Evolutionary conservation across 768 basidiomycete genomes (phyloP), one percentile per base, ranked within the genome.

Genomic region (Podaxis sp.): DNA sequence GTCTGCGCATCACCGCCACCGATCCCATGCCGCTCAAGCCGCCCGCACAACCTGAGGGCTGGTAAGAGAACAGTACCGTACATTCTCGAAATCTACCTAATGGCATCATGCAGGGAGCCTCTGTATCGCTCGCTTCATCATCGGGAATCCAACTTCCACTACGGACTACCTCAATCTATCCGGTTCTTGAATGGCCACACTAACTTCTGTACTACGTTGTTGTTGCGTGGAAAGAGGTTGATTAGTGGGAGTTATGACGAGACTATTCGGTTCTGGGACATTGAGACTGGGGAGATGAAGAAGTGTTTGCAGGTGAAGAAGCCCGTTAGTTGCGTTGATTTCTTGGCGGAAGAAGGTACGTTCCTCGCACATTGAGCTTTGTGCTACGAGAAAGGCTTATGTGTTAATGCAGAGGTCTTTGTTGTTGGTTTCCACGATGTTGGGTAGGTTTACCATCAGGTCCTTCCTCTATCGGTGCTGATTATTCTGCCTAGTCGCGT

Each of bases 361-460:
- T 73, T 11, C 2, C 11, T 49, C 33, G 33, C 9, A 33, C 25
- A 33, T 37, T 59, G 19, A 7, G 22, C 22, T 36, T 19, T 43
- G 25, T 54, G 1, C 17, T 25, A 51, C 63, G 17, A 17, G 50
- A 2, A 50, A 36, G 52, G 37, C 43, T 63, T 38, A 58, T 62
- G 27, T 19, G 13, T 55, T 29, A 17, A 25, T 43, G 9, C 37
- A 91, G 89, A 93, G 82, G 91, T 95, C 3, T 92, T 96, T 61
- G 94, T 93, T 13, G 92, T 93, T 37, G 94, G 94, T 0, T 95
- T 94, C 75, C 93, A 95, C 64, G 94, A 96, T 68, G 89, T 95
- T 61, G 94, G 93, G 89, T 91, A 70, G 15, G 87, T 71, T 40
- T 13, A 22, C 12, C 47, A 27, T n/a, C 40, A 55, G 36, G 43